Evolutionary conservation across 441 rosid genomes (phyloP).

Genomic region (Pelargonium hybrid): DNA sequence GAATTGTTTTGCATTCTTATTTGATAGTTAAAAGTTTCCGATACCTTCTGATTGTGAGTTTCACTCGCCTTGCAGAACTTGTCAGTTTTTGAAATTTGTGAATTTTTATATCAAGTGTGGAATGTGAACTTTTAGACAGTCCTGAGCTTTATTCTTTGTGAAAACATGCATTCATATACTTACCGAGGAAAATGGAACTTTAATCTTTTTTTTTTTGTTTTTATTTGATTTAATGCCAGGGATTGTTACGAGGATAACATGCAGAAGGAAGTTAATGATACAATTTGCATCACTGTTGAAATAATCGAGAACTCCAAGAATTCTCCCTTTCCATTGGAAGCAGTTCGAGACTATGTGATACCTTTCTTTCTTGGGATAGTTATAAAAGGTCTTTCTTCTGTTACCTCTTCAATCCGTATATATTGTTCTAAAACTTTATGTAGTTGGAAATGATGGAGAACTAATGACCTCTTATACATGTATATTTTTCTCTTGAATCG

Average conservation of each 20-base stretch:
- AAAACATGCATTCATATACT: conserved; percentile 7
- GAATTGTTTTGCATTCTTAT: not conserved
- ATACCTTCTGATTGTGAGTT: not conserved
- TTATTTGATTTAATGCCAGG: conserved; percentile 30
- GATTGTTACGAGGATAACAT: conserved; percentile 32
- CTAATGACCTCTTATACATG: not conserved
- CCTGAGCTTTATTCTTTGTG: conserved; percentile 1
- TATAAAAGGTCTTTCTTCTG: conserved; percentile 47
- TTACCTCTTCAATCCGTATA: not conserved
- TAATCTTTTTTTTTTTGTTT: conserved; percentile 1
- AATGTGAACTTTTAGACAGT: not conserved
- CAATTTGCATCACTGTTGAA: conserved; percentile 52
- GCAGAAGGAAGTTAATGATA: conserved; percentile 35
- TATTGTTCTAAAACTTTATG: not conserved
- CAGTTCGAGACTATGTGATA: conserved; percentile 40
- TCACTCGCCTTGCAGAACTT: not conserved
- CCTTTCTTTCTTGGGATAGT: conserved; percentile 66
- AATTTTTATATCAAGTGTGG: not conserved
- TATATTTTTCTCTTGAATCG: not conserved
- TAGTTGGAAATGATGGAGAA: not conserved
- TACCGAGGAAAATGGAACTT: not conserved
- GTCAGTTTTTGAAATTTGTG: not conserved
- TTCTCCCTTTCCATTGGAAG: conserved; percentile 29
- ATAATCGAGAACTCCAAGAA: conserved; percentile 37
- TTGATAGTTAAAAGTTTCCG: not conserved